Conservation (phyloP, 2,329 filamentous ascomycete genomes). For the Teratosphaeria nubilosa region DNA sequence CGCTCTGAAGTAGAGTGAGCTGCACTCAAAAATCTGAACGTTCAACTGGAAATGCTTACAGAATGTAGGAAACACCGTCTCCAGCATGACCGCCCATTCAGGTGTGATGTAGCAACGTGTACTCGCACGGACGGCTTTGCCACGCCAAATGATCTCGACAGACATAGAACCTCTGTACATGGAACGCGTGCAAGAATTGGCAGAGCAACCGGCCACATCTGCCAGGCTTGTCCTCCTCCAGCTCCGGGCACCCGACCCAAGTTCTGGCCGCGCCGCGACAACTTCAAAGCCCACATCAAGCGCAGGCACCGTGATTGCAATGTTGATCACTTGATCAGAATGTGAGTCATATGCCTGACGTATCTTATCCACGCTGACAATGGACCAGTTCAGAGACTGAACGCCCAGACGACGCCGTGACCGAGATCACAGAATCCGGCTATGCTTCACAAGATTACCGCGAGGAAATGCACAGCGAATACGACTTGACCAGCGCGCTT, state of each 20-base stretch:
- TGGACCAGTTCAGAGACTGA: constrained; percentile 1
- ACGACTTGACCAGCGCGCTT: background rate
- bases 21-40: background rate
- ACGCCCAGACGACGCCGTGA: constrained; percentile 4
- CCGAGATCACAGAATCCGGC: constrained; percentile 4
- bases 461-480: background rate
- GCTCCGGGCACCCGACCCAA: constrained; percentile 54
- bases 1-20: constrained; percentile 1
- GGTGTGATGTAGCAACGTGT: background rate
- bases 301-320: constrained; percentile 52
- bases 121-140: constrained; percentile 51
- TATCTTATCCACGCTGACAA: constrained; percentile 2
- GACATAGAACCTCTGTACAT: constrained; percentile 65
- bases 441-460: constrained; percentile 1
- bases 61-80: background rate
- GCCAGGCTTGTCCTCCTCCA: constrained; percentile 50
- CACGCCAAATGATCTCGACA: constrained; percentile 69
- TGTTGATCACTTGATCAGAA: constrained; percentile 39
- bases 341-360: constrained; percentile 9
- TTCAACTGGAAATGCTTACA: background rate
- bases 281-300: constrained; percentile 70
- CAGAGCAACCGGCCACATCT: constrained; percentile 33
- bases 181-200: constrained; percentile 36
- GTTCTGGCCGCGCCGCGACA: constrained; percentile 71
- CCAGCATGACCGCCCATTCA: constrained; percentile 1